A percentile compares a stretch with the other conserved stretches of the same genome.
These are phyloP conservation scores for Glutinoglossum americanum DNA, from an alignment of 495 filamentous ascomycete species.

Conservation along the genomic window DNA sequence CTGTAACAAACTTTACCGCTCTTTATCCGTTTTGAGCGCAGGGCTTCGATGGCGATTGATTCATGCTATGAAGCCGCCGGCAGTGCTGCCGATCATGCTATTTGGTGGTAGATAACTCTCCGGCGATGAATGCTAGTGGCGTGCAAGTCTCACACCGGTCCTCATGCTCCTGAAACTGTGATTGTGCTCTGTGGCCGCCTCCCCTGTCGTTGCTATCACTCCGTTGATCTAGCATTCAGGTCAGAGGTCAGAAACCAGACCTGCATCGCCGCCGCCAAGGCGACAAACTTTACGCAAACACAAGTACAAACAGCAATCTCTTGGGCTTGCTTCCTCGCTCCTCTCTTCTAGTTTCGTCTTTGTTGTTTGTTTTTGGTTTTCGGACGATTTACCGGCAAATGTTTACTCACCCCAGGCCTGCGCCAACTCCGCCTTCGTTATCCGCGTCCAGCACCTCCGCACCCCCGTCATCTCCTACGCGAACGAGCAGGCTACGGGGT, in stretches of 20 bases:
- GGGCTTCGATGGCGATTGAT: no score
- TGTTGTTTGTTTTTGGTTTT: background rate
- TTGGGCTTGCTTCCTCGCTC: background rate
- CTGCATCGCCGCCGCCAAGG: slow-evolving; percentile 10
- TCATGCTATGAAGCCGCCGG: no score
- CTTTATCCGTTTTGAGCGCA: no score
- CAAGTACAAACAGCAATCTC: background rate
- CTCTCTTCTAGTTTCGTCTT: background rate
- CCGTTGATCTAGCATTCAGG: background rate
- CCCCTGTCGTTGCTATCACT: background rate
- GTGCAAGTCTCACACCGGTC: background rate
- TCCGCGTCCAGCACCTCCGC: slow-evolving; percentile 22
- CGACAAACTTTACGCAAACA: background rate
- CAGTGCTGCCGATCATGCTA: no score
- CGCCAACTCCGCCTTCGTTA: slow-evolving; percentile 24
- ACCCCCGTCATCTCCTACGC: slow-evolving; percentile 24
- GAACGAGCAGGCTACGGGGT: slow-evolving; percentile 42
- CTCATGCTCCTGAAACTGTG: background rate
- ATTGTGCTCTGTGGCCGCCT: background rate
- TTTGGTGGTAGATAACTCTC: no score
- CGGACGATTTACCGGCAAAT: slow-evolving; percentile 13
- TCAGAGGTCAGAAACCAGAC: background rate
- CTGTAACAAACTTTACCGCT: no score
- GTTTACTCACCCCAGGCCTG: slow-evolving; percentile 26
- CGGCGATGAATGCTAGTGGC: background rate